Evolutionary conservation across 495 filamentous ascomycete genomes (phyloP).

Genomic region (Bathelium albidoporum): DNA sequence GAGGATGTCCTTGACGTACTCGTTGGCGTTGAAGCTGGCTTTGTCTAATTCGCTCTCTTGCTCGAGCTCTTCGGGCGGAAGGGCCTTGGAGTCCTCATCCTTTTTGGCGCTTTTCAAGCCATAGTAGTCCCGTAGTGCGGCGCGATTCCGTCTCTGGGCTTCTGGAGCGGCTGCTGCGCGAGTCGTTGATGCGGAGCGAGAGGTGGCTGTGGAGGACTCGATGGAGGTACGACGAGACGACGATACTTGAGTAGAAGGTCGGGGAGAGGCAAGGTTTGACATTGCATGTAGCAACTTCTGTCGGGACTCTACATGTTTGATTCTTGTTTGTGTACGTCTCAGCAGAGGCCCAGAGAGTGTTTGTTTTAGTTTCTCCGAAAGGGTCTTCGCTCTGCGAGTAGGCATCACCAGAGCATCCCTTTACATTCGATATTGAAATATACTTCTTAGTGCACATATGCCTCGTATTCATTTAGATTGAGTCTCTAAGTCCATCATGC

Average conservation of each 20-base stretch:
- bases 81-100: constrained; percentile 18
- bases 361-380: background rate
- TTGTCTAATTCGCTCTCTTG: constrained; percentile 45
- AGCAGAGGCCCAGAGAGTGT: background rate
- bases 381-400: too few relatives aligned
- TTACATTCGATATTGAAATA: too few relatives aligned
- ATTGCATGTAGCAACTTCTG: constrained; percentile 34
- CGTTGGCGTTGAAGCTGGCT: constrained; percentile 42
- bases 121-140: constrained; percentile 90
- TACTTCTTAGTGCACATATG: too few relatives aligned
- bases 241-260: constrained; percentile 51
- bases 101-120: constrained; percentile 53
- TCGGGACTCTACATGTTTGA: background rate
- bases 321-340: background rate
- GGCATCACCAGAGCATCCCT: too few relatives aligned
- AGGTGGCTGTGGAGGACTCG: constrained; percentile 51
- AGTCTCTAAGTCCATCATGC: too few relatives aligned
- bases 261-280: constrained; percentile 47
- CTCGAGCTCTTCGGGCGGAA: constrained; percentile 23
- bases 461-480: too few relatives aligned
- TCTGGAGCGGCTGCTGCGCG: constrained; percentile 19
- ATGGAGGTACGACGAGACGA: constrained; percentile 67
- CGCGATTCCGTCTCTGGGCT: constrained; percentile 53
- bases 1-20: constrained; percentile 56
- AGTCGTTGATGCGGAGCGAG: constrained; percentile 33